Conservation (phyloP, 192 early-diverging fungal species). For the Backusella sp. region DNA sequence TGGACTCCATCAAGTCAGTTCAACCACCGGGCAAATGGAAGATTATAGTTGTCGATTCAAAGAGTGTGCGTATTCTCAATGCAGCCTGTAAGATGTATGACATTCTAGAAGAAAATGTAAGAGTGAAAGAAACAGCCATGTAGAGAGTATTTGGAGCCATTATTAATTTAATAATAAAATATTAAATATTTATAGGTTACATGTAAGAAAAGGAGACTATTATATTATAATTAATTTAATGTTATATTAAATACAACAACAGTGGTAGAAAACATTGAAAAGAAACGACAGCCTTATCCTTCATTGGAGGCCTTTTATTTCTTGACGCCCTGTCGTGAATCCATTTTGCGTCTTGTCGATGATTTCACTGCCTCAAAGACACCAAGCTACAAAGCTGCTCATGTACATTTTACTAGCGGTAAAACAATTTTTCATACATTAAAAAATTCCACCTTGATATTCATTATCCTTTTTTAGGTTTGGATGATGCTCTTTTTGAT, state of each 20-base stretch:
- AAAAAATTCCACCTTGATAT: background rate
- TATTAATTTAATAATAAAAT: background rate
- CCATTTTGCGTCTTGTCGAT: slow-evolving; percentile 55
- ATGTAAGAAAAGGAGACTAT: slow-evolving; percentile 14
- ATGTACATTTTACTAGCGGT: slow-evolving; percentile 60
- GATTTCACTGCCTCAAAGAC: slow-evolving; percentile 45
- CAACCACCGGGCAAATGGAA: slow-evolving; percentile 78
- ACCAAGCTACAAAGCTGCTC: slow-evolving; percentile 60
- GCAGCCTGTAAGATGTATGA: slow-evolving; percentile 76
- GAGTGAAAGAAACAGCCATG: background rate
- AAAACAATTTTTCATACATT: background rate
- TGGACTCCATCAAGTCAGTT: slow-evolving; percentile 77
- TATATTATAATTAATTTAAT: background rate
- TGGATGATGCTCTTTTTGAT: slow-evolving; percentile 62
- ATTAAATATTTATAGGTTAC: slow-evolving; percentile 18
- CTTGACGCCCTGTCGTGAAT: slow-evolving; percentile 56
- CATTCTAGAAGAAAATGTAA: slow-evolving; percentile 70
- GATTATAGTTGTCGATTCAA: slow-evolving; percentile 77
- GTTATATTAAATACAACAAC: background rate
- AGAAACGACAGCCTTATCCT: slow-evolving; percentile 56
- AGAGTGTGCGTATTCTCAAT: slow-evolving; percentile 68
- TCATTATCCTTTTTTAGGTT: slow-evolving; percentile 42
- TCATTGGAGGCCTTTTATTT: slow-evolving; percentile 62
- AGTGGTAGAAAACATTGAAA: slow-evolving; percentile 66
- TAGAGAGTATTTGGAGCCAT: background rate